Base-by-base conservation (phyloP, 2,329 filamentous ascomycete species). In the Aspergillus pseudotamarii region DNA sequence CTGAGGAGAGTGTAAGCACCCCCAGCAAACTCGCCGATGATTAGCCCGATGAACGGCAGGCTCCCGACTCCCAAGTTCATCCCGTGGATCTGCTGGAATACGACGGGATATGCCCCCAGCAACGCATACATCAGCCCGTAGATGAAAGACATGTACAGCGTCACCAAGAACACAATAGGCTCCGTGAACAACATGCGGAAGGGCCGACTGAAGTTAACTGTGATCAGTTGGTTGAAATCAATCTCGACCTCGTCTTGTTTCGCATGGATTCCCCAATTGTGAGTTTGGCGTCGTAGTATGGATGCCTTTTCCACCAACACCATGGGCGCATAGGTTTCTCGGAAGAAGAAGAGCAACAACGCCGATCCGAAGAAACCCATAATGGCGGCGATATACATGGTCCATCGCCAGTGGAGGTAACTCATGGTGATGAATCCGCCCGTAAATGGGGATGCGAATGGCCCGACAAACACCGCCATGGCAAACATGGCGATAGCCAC, bases 231-330 rank as follows among this genome's bases (percentile, higher is more conserved):
- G 4, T 73, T 73, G 63, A 83, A 77, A 61, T 84, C 81, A 32
- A 85, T 72, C 68, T 85, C 82, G 48, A 84, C 80, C 73, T 85
- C 81, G 64, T 84, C 83, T 65, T 79, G 77, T 67, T 83, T 83
- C 1, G 85, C 85, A 61, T 86, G 84, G 57, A 87, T 86, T 2
- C 84, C 85, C 84, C 85, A 87, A 60, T 87, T 87, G 62, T 81
- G 80, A 0, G 85, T 87, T 48, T 82, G 72, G 11, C 84, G 77
- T 26, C 85, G 78, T 4, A 87, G 69, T 53, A 83, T 82, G 0
- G 79, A 70, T 0, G 85, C 85, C 46, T 74, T 74, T 19, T 70
- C 66, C 16, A 71, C 65, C 19, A 75, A 64, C 8, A 75, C 59
- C 2, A 68, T 65, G 0, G 85, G 85, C 0, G 84, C 80, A 66